Evolutionary conservation across 2,329 filamentous ascomycete species (phyloP).

Genomic region (Verticillium alfalfae): DNA sequence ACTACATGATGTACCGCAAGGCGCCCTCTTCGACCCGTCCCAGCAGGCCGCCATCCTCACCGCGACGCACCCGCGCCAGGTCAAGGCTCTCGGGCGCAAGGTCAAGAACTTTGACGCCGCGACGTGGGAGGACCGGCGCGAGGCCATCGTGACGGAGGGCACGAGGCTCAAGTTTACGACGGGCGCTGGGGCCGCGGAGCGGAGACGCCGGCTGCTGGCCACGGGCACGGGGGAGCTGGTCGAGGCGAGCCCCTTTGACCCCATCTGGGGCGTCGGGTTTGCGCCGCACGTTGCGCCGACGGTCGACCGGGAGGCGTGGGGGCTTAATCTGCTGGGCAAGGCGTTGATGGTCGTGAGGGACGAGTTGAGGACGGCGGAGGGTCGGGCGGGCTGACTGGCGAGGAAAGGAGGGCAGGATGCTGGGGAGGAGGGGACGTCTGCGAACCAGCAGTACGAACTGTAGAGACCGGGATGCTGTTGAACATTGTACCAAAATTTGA

Average conservation of each 20-base stretch:
- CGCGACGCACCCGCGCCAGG: slow-evolving; percentile 36
- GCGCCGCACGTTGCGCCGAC: slow-evolving; percentile 39
- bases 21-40: slow-evolving; percentile 43
- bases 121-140: slow-evolving; percentile 46
- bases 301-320: slow-evolving; percentile 46
- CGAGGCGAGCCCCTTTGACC: slow-evolving; percentile 55
- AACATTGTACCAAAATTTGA: too few relatives aligned
- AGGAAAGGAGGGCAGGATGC: neutral
- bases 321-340: slow-evolving; percentile 59
- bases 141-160: slow-evolving; percentile 50
- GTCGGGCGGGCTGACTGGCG: too few relatives aligned
- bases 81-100: slow-evolving; percentile 49
- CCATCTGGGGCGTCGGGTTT: slow-evolving; percentile 64
- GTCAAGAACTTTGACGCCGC: slow-evolving; percentile 45
- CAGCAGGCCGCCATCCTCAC: slow-evolving; percentile 42
- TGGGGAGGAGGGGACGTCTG: neutral
- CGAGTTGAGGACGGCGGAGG: slow-evolving; percentile 38
- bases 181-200: slow-evolving; percentile 29
- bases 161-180: slow-evolving; percentile 55
- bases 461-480: too few relatives aligned
- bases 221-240: slow-evolving; percentile 58
- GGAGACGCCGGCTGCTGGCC: slow-evolving; percentile 44
- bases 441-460: neutral
- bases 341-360: slow-evolving; percentile 54
- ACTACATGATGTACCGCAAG: slow-evolving; percentile 53